These are phyloP conservation scores for Fallopia convolvulus DNA, from an alignment of 148 eudicot genomes.

Conservation along the genomic window DNA sequence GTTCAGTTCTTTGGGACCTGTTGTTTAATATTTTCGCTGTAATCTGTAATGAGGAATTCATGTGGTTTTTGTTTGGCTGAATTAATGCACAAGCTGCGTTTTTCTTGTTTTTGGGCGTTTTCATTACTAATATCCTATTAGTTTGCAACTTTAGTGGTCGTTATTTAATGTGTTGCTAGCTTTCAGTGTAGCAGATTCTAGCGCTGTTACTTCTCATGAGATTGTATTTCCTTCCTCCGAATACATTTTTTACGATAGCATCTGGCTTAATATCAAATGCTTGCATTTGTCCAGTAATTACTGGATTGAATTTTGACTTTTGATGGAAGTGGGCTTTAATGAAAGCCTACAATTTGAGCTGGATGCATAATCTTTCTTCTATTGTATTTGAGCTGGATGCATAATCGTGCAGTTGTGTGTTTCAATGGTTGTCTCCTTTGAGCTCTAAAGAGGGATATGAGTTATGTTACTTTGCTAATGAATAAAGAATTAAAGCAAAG, in stretches of 20 bases:
- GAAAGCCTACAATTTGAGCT: neutral
- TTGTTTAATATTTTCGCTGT: neutral
- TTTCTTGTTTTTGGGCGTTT: neutral
- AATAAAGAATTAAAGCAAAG: neutral
- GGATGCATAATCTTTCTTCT: neutral
- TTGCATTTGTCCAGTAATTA: neutral
- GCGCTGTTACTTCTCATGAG: neutral
- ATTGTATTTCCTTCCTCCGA: neutral
- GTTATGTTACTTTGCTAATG: too few species aligned
- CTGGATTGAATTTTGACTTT: neutral
- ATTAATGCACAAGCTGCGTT: neutral
- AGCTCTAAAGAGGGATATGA: neutral
- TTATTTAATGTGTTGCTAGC: neutral
- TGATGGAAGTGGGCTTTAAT: neutral
- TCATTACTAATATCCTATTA: neutral
- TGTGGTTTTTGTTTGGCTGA: neutral
- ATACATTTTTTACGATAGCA: neutral
- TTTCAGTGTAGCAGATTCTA: neutral
- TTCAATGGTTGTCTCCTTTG: neutral
- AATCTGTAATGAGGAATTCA: neutral
- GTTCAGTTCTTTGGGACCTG: neutral
- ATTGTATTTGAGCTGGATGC: neutral
- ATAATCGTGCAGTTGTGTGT: too few species aligned
- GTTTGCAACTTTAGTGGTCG: neutral
- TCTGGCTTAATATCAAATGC: neutral